Base-by-base conservation (phyloP, 768 basidiomycete species). In the Tulasnella sp. region DNA sequence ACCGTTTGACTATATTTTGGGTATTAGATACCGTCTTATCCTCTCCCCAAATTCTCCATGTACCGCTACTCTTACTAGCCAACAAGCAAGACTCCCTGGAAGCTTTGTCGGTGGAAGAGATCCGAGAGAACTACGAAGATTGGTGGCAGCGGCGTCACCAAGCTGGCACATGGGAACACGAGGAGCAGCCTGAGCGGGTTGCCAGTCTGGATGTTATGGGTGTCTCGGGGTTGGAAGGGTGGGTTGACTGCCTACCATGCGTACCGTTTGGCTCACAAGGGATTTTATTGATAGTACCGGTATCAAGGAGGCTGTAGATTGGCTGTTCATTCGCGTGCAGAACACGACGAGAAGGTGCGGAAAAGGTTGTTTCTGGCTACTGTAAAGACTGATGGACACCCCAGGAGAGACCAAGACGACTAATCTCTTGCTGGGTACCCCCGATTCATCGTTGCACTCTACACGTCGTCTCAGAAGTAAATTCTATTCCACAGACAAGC, bases 311-410 rank as follows among this genome's bases (percentile, higher is more conserved):
- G 91, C 87, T 0, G 86, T 96, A 2, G 86, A 96, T 65, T 98
- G 93, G 93, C 66, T 98, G 25, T 94, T 94, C 66, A 80, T 93
- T 54, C 78, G 92, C 0, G 92, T 96, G 4, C 90, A 94, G 70
- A 92, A 91, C 62, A 89, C 87, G 62, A 73, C 85, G 45, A 69
- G 71, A 61, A 78, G 80, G 84, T 65, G 25, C 6, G 63, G 19
- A 27, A 35, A 23, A 5, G 36, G 19, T 31, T 3, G 9, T n/a
- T n/a, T 14, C 2, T 32, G 5, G 27, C 11, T n/a, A 17, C 46
- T 11, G 11, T n/a, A 23, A 17, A 29, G 46, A 8, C 32, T 52
- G 50, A 40, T 11, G n/a, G 4, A 9, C 50, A 35, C 50, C 25
- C 8, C 17, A 40, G 37, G 37, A 35, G 37, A 25, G 50, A 40